Conservation (phyloP, 768 basidiomycete species). For the Pisolithus albus region DNA sequence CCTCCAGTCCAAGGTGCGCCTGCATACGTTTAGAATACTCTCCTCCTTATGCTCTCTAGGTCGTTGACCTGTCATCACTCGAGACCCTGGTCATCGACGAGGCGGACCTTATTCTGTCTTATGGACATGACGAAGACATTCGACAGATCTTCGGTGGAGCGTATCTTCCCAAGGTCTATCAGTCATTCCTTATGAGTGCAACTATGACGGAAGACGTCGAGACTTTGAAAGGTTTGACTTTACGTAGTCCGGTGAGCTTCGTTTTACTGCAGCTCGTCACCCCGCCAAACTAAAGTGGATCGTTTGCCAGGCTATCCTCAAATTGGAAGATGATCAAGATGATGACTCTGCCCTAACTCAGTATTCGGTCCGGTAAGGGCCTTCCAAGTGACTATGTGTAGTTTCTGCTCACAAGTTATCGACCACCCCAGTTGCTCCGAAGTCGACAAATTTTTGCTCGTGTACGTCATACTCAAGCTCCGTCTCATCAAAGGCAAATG, state of each 20-base stretch:
- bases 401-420: slow-evolving; percentile 1
- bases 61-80: slow-evolving; percentile 56
- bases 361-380: slow-evolving; percentile 69
- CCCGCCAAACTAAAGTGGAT: neutral
- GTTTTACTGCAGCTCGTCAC: neutral
- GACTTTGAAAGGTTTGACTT: slow-evolving; percentile 75
- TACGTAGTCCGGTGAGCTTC: slow-evolving; percentile 75
- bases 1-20: slow-evolving; percentile 58
- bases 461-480: slow-evolving; percentile 94
- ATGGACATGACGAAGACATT: slow-evolving; percentile 91
- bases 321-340: slow-evolving; percentile 82
- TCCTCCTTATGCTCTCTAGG: slow-evolving; percentile 30
- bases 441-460: slow-evolving; percentile 93
- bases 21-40: slow-evolving; percentile 6
- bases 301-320: slow-evolving; percentile 64
- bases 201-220: slow-evolving; percentile 97
- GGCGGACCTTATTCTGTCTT: slow-evolving; percentile 93
- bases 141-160: slow-evolving; percentile 62
- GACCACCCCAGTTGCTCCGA: slow-evolving; percentile 67
- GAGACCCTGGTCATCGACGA: slow-evolving; percentile 95
- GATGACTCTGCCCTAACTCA: slow-evolving; percentile 77
- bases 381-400: neutral
- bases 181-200: slow-evolving; percentile 94
- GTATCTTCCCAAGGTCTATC: slow-evolving; percentile 75
- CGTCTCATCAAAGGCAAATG: slow-evolving; percentile 94